Evolutionary conservation across 202 grass and related monocot species (phyloP), one percentile per base, ranked within the genome.

Genomic region (Brachypodium distachyon): DNA sequence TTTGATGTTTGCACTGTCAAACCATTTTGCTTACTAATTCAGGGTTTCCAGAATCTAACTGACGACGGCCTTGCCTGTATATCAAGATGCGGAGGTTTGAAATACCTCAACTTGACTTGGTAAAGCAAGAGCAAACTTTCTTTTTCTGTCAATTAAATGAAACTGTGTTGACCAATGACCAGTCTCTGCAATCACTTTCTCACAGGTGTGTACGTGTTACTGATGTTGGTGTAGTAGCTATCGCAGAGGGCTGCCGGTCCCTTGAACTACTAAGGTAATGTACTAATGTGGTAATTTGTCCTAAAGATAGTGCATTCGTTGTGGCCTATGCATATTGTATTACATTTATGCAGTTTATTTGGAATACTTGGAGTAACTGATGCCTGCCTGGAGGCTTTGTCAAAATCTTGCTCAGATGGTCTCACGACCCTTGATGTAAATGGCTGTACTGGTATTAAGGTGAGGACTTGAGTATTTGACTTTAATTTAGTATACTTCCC

Each of bases 361-460:
- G 95, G 91, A 67, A 94, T 98, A 48, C 54, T 94, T 85, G 89
- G 91, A 46, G 89, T 98, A 62, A 94, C 95, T 25, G 95, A 94
- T 88, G 37, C 76, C 23, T 90, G 84, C 18, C 77, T 94, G 29
- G 82, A 98, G 63, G 87, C 82, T 70, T 81, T 98, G 61, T 92
- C 91, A 27, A 86, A 94, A 77, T 86, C 61, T 54, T 94, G 89
- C 55, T 81, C 80, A 17, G 59, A 56, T 58, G 86, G 68, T 59
- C 91, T 98, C 43, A 94, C 81, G 19, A 98, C 91, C 52, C 95
- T 94, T 3, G 95, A 94, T 80, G 87, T 98, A 79, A 94, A 98
- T 87, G 95, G 95, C n/a, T 98, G 95, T 62, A 63, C 73, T 34
- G 91, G 87, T 52, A 90, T 98, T 88, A 92, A 92, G 89, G 95